phyloP scores from a whole-genome alignment of 1,139 yeast species.

The Candida pseudoviswanathii region DNA sequence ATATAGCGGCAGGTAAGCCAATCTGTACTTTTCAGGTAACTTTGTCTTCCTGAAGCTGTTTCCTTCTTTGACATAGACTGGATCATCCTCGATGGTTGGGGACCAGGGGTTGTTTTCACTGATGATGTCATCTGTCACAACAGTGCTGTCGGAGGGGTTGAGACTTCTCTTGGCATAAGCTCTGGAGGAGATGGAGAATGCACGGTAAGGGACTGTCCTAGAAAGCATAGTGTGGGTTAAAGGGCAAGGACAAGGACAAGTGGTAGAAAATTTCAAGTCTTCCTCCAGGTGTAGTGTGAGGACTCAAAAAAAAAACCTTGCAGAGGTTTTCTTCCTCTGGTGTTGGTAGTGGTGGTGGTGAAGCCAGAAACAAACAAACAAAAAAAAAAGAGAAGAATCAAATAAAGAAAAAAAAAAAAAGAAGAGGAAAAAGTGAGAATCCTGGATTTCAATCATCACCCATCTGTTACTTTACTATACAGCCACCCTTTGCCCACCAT shows the following conservation, averaged over 20 bases:
- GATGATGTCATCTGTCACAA: slow-evolving; percentile 45
- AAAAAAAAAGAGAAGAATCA: slow-evolving; percentile 1
- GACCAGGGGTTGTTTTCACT: slow-evolving; percentile 53
- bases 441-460: slow-evolving; percentile 5
- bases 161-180: slow-evolving; percentile 19
- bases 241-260: not conserved
- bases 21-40: slow-evolving; percentile 45
- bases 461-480: not conserved
- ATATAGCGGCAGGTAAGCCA: slow-evolving; percentile 57
- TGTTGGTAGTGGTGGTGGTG: too few species aligned
- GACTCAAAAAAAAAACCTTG: slow-evolving; percentile 3
- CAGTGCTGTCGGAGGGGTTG: slow-evolving; percentile 35
- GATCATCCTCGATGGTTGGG: slow-evolving; percentile 44
- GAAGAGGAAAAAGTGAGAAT: not conserved
- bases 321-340: too few species aligned
- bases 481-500: slow-evolving; percentile 35
- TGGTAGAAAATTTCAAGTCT: not conserved
- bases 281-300: not conserved
- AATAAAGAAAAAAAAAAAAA: slow-evolving; percentile 5
- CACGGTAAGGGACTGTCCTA: not conserved
- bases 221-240: not conserved
- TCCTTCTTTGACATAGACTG: slow-evolving; percentile 33
- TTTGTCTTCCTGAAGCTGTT: slow-evolving; percentile 28
- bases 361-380: not conserved
- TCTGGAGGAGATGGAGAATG: not conserved